Evolutionary conservation across 2,329 filamentous ascomycete genomes (phyloP), one percentile per base, ranked within the genome.

Genomic region (Alternaria arbusti): DNA sequence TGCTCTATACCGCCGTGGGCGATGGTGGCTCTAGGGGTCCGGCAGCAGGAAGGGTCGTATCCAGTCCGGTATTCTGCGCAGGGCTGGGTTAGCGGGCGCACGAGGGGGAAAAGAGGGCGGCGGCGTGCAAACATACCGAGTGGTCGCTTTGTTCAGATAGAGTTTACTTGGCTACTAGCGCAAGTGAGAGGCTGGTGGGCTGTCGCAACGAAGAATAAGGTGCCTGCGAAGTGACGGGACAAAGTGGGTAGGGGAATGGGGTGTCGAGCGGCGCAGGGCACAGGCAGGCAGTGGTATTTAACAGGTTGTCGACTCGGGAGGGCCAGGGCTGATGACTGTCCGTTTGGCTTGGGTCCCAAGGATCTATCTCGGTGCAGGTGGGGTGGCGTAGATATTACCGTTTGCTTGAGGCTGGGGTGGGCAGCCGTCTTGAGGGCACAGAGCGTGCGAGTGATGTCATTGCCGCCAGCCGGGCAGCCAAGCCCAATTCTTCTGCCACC

Each of bases 191-290:
- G 58, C 51, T 51, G 50, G 64, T 49, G 60, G 67, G 65, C 59
- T 54, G 70, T 66, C 57, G 67, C 64, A 73, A 74, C 60, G 69
- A 71, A 71, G 67, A 70, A 70, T 63, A 64, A 70, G 66, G 68
- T 66, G 70, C 64, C 59, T 69, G 68, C 60, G 65, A 74, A 68
- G 67, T 65, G 61, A 60, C 65, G 54, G 54, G 64, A 73, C 55
- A 70, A 73, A 66, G 67, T 68, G 65, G 66, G 62, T 62, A 62
- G 64, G 68, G 64, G 58, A 32, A 59, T 40, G 40, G 59, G 46
- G 63, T 64, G 64, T 64, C 47, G 49, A 49, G 54, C 7, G 28
- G 58, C 36, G 71, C 69, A 59, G 64, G 70, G 69, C 57, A 63
- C 54, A 51, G 65, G 63, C 58, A 63, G 67, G 50, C 51, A 54